Base-by-base conservation (phyloP, 139 green algal species). In the Chlamydomonas urium region DNA sequence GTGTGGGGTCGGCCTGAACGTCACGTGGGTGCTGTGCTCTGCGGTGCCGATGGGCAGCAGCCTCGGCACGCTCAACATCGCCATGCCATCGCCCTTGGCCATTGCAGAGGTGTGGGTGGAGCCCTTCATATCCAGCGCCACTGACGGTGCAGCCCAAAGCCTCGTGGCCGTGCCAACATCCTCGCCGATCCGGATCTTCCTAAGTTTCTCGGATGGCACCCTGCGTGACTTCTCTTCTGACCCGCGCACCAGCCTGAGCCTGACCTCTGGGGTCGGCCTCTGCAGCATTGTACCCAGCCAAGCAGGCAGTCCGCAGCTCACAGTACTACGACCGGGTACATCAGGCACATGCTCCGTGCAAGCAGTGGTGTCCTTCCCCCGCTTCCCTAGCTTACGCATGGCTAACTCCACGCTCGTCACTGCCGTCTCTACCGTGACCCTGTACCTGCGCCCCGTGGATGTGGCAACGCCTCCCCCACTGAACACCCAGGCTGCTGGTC, bases 151-250 rank as follows among this genome's bases (percentile, higher is more conserved):
- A n/a, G 53, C 67, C 1, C 57, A 74, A 69, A 24, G 58, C 8
- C 79, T 75, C 26, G 66, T 85, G 19, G 48, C 23, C 50, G 38
- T 85, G 37, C 57, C 72, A 1, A 71, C 63, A 1, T 37, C n/a
- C 31, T 57, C 62, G 4, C 17, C 1, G 2, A 29, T 85, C 36
- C 17, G 3, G 0, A 42, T 82, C 38, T 17, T 74, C 35, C 68
- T 85, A 1, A 36, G 28, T 3, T 85, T 85, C 28, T 50, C 36
- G 28, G 79, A 85, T 31, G 73, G 69, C 47, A 45, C 5, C 24
- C 37, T 76, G 33, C 71, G 65, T 4, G 75, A 85, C 68, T 80
- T 85, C 66, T 80, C 67, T 3, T 28, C 32, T 4, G 75, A 82
- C 26, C 3, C 35, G 0, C 59, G 74, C 35, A 66, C 73, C 0